Evolutionary conservation across 2,329 filamentous ascomycete species (phyloP), one percentile per base, ranked within the genome.

Genomic region (Rasamsonia emersonii): DNA sequence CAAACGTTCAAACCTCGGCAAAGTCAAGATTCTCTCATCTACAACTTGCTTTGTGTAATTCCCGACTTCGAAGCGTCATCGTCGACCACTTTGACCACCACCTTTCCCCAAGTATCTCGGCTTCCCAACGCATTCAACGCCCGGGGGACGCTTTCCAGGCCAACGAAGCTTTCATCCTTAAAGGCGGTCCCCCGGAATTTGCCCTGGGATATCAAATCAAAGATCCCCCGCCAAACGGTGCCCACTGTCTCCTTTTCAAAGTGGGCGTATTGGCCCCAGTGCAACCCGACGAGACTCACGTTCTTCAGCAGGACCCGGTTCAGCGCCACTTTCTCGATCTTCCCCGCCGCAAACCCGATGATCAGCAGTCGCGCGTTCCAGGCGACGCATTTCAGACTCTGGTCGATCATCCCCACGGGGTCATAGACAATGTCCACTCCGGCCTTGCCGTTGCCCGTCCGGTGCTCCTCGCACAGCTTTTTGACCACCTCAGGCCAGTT

Each of bases 401-500:
- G 73, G 44, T 93, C 86, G 30, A 95, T 84, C 54, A 95, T 64
- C 1, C 89, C 89, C 1, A 96, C 89, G 9, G 89, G 86, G 57
- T 96, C 89, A 63, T 86, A 96, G 14, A 96, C 88, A 31, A 96
- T 85, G 59, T 96, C 88, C 11, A 94, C 88, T 8, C 86, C 77
- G 0, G 56, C 54, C 25, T 69, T 64, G 1, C 73, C 73, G 40
- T 77, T 75, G 0, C 83, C 84, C 4, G 82, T 89, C 37, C 63
- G 46, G 26, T 65, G 44, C 39, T 51, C 40, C 14, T 53, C 49
- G 40, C 61, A 65, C 26, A 96, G 59, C 45, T 75, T 77, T 64
- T 83, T 83, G 28, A 95, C 86, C 39, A 77, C 58, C 40, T 77
- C 67, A 2, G 74, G 70, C 75, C 75, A 79, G 2, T 68, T 65